Evolutionary conservation across 148 eudicot genomes (phyloP), one percentile per base, ranked within the genome.

Genomic region (Rhododendron henanense): DNA sequence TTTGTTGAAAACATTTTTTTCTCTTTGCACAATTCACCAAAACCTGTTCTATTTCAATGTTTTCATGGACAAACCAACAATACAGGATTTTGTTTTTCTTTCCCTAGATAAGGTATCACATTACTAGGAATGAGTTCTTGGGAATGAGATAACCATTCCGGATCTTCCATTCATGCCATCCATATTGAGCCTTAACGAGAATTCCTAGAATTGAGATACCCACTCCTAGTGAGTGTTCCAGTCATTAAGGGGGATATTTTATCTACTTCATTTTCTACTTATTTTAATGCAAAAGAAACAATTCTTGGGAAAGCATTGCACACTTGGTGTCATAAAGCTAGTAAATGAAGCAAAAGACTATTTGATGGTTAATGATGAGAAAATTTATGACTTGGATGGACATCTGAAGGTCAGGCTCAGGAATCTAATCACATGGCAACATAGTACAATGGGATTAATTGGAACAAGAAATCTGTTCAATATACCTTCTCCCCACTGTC

Each of bases 401-500:
- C 63, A 69, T 37, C 5, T 6, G 55, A 55, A 28, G 7, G 57
- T 53, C 44, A 59, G 51, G 57, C 21, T 50, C 79, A 84, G 63
- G 33, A 31, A n/a, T 84, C 35, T 57, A 7, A 35, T 35, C 11
- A 16, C 69, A 57, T 31, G 31, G 5, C 37, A 65, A 45, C 41
- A 45, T 28, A 25, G 8, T 61, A 81, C 25, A 35, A 25, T 75
- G 63, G 8, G 31, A 79, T 39, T 84, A 15, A 63, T 1, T 47
- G 59, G 10, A 59, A 79, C 31, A 11, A 28, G n/a, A 84, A 85
- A 65, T 41, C 15, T 35, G 18, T 80, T 47, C 7, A 55, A 55
- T 11, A 85, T 91, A 95, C 99, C 99, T 97, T 97, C 89, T 97
- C 99, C 80, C 99, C 99, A 90, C 99, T 97, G 78, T 97, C 98